Percentiles rank a stretch among this genome's conserved stretches.
These are phyloP conservation scores for Pseudomonodictys pantanalensis DNA, from an alignment of 495 filamentous ascomycete genomes.

Conservation along the genomic window DNA sequence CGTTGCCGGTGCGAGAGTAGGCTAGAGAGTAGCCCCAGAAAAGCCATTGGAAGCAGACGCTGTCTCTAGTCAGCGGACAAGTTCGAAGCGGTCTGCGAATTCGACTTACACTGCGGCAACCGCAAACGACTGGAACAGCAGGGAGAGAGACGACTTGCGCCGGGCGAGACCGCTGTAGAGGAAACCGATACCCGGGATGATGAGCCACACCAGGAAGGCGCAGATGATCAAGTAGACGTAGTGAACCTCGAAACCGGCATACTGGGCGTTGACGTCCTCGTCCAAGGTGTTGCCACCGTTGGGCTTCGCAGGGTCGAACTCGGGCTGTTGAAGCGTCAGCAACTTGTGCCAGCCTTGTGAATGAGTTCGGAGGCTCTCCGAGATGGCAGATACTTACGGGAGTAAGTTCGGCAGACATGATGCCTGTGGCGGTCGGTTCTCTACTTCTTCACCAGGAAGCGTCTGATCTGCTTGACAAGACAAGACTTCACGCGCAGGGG, in stretches of 20 bases:
- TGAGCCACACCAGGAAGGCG: conserved; percentile 56
- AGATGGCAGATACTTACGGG: conserved; percentile 3
- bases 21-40: conserved; percentile 60
- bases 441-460: conserved; percentile 8
- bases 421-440: conserved; percentile 3
- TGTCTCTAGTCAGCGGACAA: not conserved
- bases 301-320: conserved; percentile 33
- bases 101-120: conserved; percentile 31
- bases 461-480: not conserved
- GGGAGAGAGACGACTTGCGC: conserved; percentile 55
- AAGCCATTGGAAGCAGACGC: conserved; percentile 54
- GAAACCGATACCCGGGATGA: conserved; percentile 58
- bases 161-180: conserved; percentile 58
- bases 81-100: not conserved
- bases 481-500: not conserved
- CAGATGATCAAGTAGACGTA: conserved; percentile 53
- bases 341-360: not conserved
- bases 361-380: not conserved
- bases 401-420: not conserved
- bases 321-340: conserved; percentile 33
- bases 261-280: conserved; percentile 52
- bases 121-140: conserved; percentile 59
- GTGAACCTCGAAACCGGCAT: conserved; percentile 50
- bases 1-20: conserved; percentile 50
- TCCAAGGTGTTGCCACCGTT: conserved; percentile 37